phyloP scores from a whole-genome alignment of 139 green algal genomes.

The Chlorokybus atmophyticus region DNA sequence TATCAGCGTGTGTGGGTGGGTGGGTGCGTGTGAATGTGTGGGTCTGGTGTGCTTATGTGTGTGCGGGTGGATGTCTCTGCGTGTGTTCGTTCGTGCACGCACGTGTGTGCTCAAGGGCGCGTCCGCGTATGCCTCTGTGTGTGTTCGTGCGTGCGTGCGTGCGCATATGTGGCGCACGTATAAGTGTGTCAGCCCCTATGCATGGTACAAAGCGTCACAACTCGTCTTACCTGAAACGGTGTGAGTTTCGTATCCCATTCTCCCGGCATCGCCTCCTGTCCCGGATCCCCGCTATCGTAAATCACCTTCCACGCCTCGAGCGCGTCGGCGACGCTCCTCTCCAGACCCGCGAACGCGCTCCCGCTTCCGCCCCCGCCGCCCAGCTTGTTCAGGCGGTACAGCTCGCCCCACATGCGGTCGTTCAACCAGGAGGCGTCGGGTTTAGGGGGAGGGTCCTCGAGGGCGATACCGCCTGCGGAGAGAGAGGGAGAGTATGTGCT shows the following conservation, averaged over 20 bases:
- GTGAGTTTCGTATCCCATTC: constrained; percentile 37
- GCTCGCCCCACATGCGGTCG: constrained; percentile 20
- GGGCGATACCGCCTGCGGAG: constrained; percentile 36
- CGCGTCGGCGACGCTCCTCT: constrained; percentile 8
- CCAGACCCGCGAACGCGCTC: constrained; percentile 14
- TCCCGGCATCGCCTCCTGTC: constrained; percentile 36
- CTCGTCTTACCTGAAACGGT: constrained; percentile 30
- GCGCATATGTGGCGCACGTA: too few relatives aligned
- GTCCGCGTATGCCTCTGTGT: too few relatives aligned
- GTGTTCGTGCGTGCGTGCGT: too few relatives aligned
- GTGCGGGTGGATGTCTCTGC: neutral
- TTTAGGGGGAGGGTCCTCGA: constrained; percentile 40
- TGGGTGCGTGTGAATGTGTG: too few relatives aligned
- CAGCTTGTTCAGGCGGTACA: constrained; percentile 12
- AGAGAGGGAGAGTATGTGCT: too few relatives aligned
- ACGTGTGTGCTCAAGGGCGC: too few relatives aligned
- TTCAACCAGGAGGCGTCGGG: constrained; percentile 40
- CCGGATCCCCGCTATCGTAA: constrained; percentile 29
- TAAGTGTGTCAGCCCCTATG: too few relatives aligned
- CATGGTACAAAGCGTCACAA: too few relatives aligned
- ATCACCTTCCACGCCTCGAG: constrained; percentile 17
- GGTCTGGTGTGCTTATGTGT: neutral
- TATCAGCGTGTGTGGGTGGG: too few relatives aligned
- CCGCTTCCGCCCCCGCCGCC: too few relatives aligned
- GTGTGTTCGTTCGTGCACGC: neutral